Evolutionary conservation across 306 rosid genomes (phyloP).

Genomic region (Sindora glabra): DNA sequence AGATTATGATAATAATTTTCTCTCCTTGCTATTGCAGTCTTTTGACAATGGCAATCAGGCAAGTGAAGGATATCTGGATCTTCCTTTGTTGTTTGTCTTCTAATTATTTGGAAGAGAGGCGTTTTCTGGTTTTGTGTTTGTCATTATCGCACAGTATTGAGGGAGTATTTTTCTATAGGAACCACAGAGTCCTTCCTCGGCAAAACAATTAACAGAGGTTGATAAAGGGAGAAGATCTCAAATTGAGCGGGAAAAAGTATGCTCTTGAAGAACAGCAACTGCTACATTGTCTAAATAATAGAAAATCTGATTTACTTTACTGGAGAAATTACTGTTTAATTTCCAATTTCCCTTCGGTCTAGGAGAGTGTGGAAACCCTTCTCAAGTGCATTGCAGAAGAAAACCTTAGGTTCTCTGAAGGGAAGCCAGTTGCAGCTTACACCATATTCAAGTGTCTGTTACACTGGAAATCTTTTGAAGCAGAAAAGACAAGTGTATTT

Average conservation of each 20-base stretch:
- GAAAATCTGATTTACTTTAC: constrained; percentile 10
- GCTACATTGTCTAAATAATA: constrained; percentile 1
- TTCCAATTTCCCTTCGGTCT: constrained; percentile 24
- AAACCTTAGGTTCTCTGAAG: constrained; percentile 77
- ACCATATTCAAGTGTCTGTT: constrained; percentile 74
- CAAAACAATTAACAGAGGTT: constrained; percentile 47
- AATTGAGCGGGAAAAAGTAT: constrained; percentile 71
- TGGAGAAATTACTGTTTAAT: constrained; percentile 4
- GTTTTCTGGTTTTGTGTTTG: background rate
- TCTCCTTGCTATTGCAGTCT: constrained; percentile 38
- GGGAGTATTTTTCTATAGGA: constrained; percentile 40
- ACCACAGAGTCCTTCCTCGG: constrained; percentile 25
- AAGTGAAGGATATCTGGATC: constrained; percentile 30
- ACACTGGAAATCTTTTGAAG: constrained; percentile 88
- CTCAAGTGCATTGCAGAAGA: constrained; percentile 45
- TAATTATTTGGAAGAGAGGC: too few relatives aligned
- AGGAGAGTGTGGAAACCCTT: constrained; percentile 81
- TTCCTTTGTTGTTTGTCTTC: too few relatives aligned
- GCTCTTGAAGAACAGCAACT: constrained; percentile 13
- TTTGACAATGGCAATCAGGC: constrained; percentile 64
- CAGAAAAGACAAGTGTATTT: constrained; percentile 87
- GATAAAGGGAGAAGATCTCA: constrained; percentile 52
- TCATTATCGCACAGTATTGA: too few relatives aligned
- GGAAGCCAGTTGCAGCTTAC: constrained; percentile 83
- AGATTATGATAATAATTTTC: constrained; percentile 33